Base-by-base conservation (phyloP, 148 eudicot genomes). In the Silene uniflora region DNA sequence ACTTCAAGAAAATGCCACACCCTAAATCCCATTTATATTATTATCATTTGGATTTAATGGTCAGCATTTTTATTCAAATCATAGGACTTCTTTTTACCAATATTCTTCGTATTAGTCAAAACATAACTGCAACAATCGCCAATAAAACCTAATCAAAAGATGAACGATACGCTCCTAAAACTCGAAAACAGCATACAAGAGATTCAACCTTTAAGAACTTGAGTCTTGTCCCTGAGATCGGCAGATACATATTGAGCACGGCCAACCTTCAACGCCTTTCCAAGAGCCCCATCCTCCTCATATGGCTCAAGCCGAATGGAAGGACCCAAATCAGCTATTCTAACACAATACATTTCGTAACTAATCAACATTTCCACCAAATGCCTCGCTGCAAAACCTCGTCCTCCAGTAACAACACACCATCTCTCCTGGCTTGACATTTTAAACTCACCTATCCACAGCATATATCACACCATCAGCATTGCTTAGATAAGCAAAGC, bases 301-400 rank as follows among this genome's bases (percentile, higher is more conserved):
- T 79, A 72, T 0, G 90, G 82, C 16, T 90, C 91, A 14, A 92
- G 89, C 29, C 76, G 76, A 67, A 92, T 83, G 0, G 83, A 59
- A 60, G 93, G 90, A 2, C 85, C 88, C 66, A 90, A 86, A 66
- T 92, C 97, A 5, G 91, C 86, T 46, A 92, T 70, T 64, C 93
- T 86, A 10, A 92, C 91, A 0, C 82, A 85, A 23, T 80, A 92
- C 88, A 90, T 88, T 21, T 83, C 92, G 24, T 86, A 89, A 9
- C 86, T 83, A 72, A 92, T 90, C 44, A 92, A 86, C 93, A 87
- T 90, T 74, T 79, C 89, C 81, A 90, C 98, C 88, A 92, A 83
- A 88, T 92, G 82, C n/a, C n/a, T n/a, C n/a, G n/a, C n/a, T n/a
- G n/a, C n/a, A n/a, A n/a, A n/a, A n/a, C n/a, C n/a, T n/a, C n/a